phyloP scores from a whole-genome alignment of 306 rosid species.

The Abrus precatorius region DNA sequence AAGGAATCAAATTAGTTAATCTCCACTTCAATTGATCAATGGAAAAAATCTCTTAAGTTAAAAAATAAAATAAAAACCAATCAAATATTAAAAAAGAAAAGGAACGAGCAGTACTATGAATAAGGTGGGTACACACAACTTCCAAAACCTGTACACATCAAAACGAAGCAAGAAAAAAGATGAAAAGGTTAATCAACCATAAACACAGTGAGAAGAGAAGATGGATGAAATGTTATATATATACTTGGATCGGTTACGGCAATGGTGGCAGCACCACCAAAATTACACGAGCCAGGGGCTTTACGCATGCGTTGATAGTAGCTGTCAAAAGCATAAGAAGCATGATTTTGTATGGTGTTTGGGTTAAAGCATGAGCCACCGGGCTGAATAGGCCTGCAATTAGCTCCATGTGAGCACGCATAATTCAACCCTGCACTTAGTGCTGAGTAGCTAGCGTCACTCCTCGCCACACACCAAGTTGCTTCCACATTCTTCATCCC shows the following conservation, averaged over 20 bases:
- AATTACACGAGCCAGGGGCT: conserved; percentile 71
- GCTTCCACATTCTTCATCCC: conserved; percentile 31
- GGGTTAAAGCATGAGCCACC: conserved; percentile 72
- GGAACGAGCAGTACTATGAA: conserved; percentile 50
- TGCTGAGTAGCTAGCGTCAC: conserved; percentile 51
- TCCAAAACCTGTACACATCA: conserved; percentile 71
- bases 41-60: too few relatives aligned
- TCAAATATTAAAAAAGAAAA: too few relatives aligned
- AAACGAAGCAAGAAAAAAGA: not conserved
- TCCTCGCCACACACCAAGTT: conserved; percentile 76
- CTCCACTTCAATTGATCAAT: too few relatives aligned
- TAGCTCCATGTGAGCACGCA: conserved; percentile 73
- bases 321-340: conserved; percentile 85
- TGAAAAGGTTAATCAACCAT: not conserved
- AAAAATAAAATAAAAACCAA: too few relatives aligned
- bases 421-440: conserved; percentile 66
- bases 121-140: conserved; percentile 76
- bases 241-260: conserved; percentile 77
- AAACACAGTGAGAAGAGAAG: not conserved
- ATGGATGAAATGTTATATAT: not conserved
- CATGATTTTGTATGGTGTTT: conserved; percentile 76
- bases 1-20: not conserved
- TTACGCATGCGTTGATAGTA: conserved; percentile 58
- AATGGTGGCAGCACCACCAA: conserved; percentile 69
- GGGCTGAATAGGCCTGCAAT: conserved; percentile 61